Evolutionary conservation across 2,329 filamentous ascomycete genomes (phyloP).

Genomic region (Hypoxylon sp.): DNA sequence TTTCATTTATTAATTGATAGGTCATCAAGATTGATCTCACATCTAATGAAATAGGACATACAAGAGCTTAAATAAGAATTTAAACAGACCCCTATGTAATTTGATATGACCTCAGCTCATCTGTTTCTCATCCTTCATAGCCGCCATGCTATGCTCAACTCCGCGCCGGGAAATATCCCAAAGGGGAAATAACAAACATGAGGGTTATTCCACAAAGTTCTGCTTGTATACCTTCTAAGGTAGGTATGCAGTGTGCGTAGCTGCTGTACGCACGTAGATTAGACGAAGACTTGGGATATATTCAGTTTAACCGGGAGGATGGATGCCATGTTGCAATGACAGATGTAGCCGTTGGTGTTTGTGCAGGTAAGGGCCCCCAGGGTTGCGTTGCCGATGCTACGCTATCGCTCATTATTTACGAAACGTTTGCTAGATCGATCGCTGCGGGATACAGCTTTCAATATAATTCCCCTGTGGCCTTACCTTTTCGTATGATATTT

Average conservation of each 20-base stretch:
- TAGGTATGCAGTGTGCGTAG: not conserved
- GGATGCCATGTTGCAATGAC: constrained; percentile 22
- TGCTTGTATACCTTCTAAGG: not conserved
- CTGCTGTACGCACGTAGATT: not conserved
- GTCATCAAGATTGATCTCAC: not conserved
- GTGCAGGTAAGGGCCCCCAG: not conserved
- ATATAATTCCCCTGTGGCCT: constrained; percentile 8
- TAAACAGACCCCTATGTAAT: not conserved
- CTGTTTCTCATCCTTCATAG: constrained; percentile 1
- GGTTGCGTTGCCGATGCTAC: constrained; percentile 15
- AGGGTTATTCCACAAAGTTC: constrained; percentile 8
- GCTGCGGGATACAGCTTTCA: not conserved
- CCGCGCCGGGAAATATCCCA: constrained; percentile 21
- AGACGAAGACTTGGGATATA: constrained; percentile 21
- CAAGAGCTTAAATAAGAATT: not conserved
- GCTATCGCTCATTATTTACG: constrained; percentile 9
- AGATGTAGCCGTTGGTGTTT: not conserved
- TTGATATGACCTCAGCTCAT: constrained; percentile 7
- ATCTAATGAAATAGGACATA: not conserved
- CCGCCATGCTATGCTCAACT: constrained; percentile 7
- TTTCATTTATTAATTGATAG: not conserved
- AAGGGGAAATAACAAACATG: constrained; percentile 13
- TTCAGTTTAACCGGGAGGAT: constrained; percentile 40
- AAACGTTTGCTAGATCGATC: not conserved
- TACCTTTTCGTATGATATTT: constrained; percentile 6